A percentile compares a stretch with the other conserved stretches of the same genome.
These are phyloP conservation scores for Diaporthe australafricana DNA, from an alignment of 2,329 filamentous ascomycete species.

Conservation along the genomic window DNA sequence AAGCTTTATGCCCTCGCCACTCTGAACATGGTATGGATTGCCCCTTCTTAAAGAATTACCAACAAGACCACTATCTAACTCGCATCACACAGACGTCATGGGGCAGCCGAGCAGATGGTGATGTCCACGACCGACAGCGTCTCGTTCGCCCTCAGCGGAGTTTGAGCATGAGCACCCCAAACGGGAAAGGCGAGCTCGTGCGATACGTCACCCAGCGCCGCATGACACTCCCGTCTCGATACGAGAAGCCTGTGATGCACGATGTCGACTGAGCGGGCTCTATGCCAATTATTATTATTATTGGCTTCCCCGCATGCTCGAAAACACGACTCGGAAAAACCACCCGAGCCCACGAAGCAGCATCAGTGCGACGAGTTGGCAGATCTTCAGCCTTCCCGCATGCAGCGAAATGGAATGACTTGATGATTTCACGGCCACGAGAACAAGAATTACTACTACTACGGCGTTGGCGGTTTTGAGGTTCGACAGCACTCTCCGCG, in stretches of 20 bases:
- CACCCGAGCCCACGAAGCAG: conserved; percentile 1
- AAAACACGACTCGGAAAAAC: not conserved
- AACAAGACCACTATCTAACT: conserved; percentile 28
- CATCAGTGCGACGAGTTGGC: not conserved
- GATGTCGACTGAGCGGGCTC: conserved; percentile 8
- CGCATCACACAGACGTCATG: conserved; percentile 79
- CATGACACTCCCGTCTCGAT: conserved; percentile 43
- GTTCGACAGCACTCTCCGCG: conserved; percentile 37
- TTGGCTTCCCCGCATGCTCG: not conserved
- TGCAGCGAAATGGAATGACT: conserved; percentile 30
- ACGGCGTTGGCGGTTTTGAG: conserved; percentile 37
- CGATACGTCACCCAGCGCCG: conserved; percentile 58
- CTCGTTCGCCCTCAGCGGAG: conserved; percentile 64
- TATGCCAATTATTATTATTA: no score
- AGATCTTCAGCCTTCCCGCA: not conserved
- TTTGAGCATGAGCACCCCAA: conserved; percentile 57
- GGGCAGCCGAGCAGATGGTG: conserved; percentile 93
- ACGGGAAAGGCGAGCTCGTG: conserved; percentile 55
- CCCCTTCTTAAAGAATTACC: not conserved
- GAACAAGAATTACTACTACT: conserved; percentile 31
- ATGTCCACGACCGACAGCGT: conserved; percentile 81
- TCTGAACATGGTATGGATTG: conserved; percentile 78
- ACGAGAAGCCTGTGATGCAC: conserved; percentile 39
- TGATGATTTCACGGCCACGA: conserved; percentile 38
- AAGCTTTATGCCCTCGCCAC: conserved; percentile 90